Base-by-base conservation (phyloP, 2,329 filamentous ascomycete genomes). In the Sarocladiaceae sp. region DNA sequence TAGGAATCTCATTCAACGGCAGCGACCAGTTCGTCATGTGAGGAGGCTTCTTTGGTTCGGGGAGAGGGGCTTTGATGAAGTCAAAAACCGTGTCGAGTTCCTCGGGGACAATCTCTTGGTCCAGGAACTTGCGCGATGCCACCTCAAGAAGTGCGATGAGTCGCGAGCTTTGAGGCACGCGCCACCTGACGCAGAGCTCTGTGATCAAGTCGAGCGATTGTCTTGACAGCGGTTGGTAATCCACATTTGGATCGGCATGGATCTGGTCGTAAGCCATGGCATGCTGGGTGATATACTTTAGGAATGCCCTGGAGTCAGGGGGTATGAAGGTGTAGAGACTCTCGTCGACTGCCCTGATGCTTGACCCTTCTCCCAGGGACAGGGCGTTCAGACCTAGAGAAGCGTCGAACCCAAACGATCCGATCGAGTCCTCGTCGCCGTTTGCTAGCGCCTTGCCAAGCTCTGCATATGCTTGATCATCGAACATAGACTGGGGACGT, bases 241-340 rank as follows among this genome's bases (percentile, higher is more conserved):
- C 68, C 39, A 71, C 67, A 15, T 69, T 62, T 45, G 69, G 68
- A 45, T 76, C 70, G 24, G 70, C 68, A 57, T 81, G 76, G 45
- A 80, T 65, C 47, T 76, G 72, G 54, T 83, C 79, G 60, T 78
- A 79, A 3, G 74, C 71, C 63, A 95, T 73, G 24, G 87, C 84
- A 59, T 89, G 83, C 53, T 84, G 81, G 43, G 95, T 67, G 48
- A 96, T 83, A 45, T 83, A 82, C 58, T 87, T 85, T 66, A 95
- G 95, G 59, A 85, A 90, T 7, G 80, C 76, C 54, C 90, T 79
- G 23, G 91, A 78, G 51, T 96, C 88, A 26, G 84, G 72, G 24
- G 93, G 93, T 47, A 95, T 94, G 59, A 91, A 98, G 1, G 85
- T 93, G 61, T 91, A 97, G 41, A 82, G 76, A 39, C 81, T 68